Evolutionary conservation across 73 alveolate genomes (phyloP).

Genomic region (Tetrahymena borealis): DNA sequence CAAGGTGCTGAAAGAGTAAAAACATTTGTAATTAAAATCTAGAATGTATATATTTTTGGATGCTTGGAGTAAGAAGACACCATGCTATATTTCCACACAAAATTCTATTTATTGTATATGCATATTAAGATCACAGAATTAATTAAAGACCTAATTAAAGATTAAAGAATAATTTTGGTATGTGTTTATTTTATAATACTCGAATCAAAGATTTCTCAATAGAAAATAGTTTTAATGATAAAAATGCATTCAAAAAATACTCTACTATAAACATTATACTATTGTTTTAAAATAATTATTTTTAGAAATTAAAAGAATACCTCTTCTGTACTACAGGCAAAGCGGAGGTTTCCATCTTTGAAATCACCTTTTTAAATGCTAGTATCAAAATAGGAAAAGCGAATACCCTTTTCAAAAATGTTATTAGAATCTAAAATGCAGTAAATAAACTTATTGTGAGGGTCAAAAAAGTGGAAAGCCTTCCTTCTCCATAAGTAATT

Average conservation of each 20-base stretch:
- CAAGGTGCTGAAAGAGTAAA: conserved; percentile 31
- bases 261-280: no score
- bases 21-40: conserved; percentile 36
- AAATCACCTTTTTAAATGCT: conserved; percentile 13
- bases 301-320: neutral
- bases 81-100: conserved; percentile 42
- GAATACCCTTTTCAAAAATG: conserved; percentile 31
- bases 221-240: no score
- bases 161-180: neutral
- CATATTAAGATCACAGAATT: conserved; percentile 15
- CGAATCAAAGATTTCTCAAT: no score
- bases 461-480: conserved; percentile 39
- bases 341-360: conserved; percentile 29
- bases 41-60: conserved; percentile 27
- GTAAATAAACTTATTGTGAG: conserved; percentile 27
- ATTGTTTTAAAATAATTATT: no score
- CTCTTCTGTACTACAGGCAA: conserved; percentile 44
- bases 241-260: no score
- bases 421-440: conserved; percentile 25
- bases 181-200: no score
- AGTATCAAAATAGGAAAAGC: conserved; percentile 20
- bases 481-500: conserved; percentile 17
- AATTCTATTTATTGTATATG: neutral
- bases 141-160: neutral
- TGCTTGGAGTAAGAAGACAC: conserved; percentile 33